Base-by-base conservation (phyloP, 495 filamentous ascomycete genomes). In the Penicillium antarcticum region DNA sequence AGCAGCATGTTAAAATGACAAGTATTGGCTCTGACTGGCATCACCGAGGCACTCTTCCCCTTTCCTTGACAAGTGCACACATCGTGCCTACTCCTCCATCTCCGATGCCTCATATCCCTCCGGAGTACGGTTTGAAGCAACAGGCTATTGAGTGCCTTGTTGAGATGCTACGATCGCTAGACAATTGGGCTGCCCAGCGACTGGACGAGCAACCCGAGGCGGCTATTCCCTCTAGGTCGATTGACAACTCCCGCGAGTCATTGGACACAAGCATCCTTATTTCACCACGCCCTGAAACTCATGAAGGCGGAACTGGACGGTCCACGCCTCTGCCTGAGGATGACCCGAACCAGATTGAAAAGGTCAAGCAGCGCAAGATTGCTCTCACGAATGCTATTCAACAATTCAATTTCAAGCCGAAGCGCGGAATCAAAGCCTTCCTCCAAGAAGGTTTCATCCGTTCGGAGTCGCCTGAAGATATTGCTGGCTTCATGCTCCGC, bases 341-440 rank as follows among this genome's bases (percentile, higher is more conserved):
- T 61, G 95, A 99, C 56, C 91, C 91, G 2, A 87, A 80, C 37
- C 84, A 97, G 61, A 77, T 99, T 26, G 94, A 97, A 61, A 95
- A 86, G 65, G 90, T 88, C 44, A 97, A 97, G 74, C 88, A 90
- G 52, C 80, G 86, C 36, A 99, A 99, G 72, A 97, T 90, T 23
- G 92, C 92, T 4, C 73, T 96, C 49, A 86, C 83, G 35, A 92
- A 95, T 56, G 90, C 87, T 1, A 86, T 96, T 55, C 86, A 86
- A 35, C 88, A 90, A 50, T 99, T 99, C 76, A 99, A 99, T 63
- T 97, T 89, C 78, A 99, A 99, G 63, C 89, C 95, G 3, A 99
- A 97, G 65, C 84, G 88, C 31, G 94, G 94, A 10, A 82, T 99
- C 63, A 96, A 96, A 67, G 66, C 84, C 4, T 73, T 97, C 9